These are phyloP conservation scores for Boletus insuetus DNA, from an alignment of 768 basidiomycete species.

Conservation along the genomic window DNA sequence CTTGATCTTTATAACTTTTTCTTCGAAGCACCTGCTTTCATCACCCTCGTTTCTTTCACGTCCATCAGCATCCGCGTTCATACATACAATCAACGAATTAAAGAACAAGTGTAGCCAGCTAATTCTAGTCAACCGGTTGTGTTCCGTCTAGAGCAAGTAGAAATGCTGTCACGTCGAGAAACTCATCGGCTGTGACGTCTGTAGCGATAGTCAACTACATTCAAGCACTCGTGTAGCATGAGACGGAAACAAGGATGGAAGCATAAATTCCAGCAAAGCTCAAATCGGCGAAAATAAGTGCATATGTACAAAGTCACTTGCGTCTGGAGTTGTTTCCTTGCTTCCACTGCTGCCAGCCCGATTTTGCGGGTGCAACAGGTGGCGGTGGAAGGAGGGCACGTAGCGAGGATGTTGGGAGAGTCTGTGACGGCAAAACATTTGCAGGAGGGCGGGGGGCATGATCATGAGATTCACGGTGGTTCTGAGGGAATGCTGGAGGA, in stretches of 20 bases:
- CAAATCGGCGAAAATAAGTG: not conserved
- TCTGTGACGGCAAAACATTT: conserved; percentile 3
- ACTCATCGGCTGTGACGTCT: not conserved
- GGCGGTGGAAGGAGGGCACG: conserved; percentile 20
- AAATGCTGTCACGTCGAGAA: conserved; percentile 15
- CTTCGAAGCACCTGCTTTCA: conserved; percentile 26
- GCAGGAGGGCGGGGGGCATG: conserved; percentile 3
- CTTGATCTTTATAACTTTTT: conserved; percentile 39
- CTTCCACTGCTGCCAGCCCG: conserved; percentile 58
- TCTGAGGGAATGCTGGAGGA: not conserved
- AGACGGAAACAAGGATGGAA: not conserved
- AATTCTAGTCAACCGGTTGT: conserved; percentile 32
- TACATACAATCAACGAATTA: conserved; percentile 42
- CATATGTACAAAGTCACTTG: conserved; percentile 10
- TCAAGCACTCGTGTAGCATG: not conserved
- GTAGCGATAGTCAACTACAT: conserved; percentile 15
- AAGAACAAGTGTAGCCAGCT: conserved; percentile 52
- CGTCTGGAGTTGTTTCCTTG: conserved; percentile 20
- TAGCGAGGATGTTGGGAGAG: conserved; percentile 7
- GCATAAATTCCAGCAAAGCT: not conserved
- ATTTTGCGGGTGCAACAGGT: conserved; percentile 24
- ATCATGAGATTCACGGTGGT: conserved; percentile 11
- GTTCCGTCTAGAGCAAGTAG: conserved; percentile 23
- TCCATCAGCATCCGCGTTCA: conserved; percentile 35
- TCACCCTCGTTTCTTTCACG: conserved; percentile 18